phyloP scores from a whole-genome alignment of 192 early-diverging fungal species.

The Diversispora eburnea region DNA sequence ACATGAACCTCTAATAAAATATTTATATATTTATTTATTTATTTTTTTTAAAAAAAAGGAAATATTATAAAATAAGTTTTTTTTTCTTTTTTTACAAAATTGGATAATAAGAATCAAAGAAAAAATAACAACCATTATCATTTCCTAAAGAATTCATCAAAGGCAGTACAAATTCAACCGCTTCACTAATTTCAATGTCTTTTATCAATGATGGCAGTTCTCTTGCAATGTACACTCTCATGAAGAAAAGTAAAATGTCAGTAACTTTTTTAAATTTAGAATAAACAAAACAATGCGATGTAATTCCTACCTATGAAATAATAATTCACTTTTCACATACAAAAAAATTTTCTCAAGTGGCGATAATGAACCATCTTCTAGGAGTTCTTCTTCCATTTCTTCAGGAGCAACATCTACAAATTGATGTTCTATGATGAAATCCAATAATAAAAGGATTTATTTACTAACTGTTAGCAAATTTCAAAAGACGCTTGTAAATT shows the following conservation, averaged over 20 bases:
- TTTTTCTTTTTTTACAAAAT: not conserved
- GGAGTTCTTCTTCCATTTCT: slow-evolving; percentile 34
- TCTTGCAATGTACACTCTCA: slow-evolving; percentile 41
- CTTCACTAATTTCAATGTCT: slow-evolving; percentile 37
- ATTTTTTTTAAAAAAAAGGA: too few relatives aligned
- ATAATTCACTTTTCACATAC: slow-evolving; percentile 34
- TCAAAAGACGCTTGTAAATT: not conserved
- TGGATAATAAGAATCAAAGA: not conserved
- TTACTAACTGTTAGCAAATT: not conserved
- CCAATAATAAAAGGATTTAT: slow-evolving; percentile 11
- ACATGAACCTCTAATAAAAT: slow-evolving; percentile 41
- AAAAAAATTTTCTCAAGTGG: slow-evolving; percentile 38
- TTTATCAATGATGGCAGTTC: slow-evolving; percentile 38
- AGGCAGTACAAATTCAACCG: slow-evolving; percentile 39
- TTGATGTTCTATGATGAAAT: slow-evolving; percentile 16
- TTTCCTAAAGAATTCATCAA: slow-evolving; percentile 35
- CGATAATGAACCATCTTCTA: slow-evolving; percentile 34
- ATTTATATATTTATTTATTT: too few relatives aligned
- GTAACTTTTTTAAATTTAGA: not conserved
- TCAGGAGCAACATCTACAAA: slow-evolving; percentile 11
- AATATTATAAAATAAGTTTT: not conserved
- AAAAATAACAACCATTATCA: slow-evolving; percentile 31
- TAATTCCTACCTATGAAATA: slow-evolving; percentile 37
- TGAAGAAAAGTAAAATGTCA: slow-evolving; percentile 21
- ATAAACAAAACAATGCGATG: not conserved